Evolutionary conservation across 805 yeast species (phyloP).

Genomic region (Kuraishia piskuri): DNA sequence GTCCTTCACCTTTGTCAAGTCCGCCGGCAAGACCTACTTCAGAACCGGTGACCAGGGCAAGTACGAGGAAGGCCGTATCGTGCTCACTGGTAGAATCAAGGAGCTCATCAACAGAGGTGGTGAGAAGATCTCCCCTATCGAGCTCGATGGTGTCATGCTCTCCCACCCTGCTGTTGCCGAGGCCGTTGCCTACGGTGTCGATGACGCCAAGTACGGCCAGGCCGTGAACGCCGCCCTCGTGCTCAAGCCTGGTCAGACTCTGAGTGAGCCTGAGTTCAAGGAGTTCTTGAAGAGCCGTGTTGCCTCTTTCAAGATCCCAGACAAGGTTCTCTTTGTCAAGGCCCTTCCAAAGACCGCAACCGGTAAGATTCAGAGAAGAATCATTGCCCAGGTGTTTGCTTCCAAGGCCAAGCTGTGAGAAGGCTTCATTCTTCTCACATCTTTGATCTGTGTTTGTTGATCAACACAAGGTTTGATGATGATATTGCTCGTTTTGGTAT

Average conservation of each 20-base stretch:
- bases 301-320: slow-evolving; percentile 55
- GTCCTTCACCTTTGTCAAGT: slow-evolving; percentile 37
- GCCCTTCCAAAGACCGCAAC: slow-evolving; percentile 70
- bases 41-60: slow-evolving; percentile 76
- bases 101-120: slow-evolving; percentile 74
- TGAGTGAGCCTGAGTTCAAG: slow-evolving; percentile 35
- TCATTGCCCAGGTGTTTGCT: slow-evolving; percentile 45
- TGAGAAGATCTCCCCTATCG: slow-evolving; percentile 69
- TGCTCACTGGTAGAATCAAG: slow-evolving; percentile 62
- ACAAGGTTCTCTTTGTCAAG: slow-evolving; percentile 46
- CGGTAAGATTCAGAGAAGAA: slow-evolving; percentile 66
- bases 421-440: not conserved
- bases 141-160: slow-evolving; percentile 54
- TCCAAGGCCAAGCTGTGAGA: slow-evolving; percentile 24
- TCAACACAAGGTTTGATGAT: not conserved
- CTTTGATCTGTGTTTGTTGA: no score
- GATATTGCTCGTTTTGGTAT: not conserved
- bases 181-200: slow-evolving; percentile 64
- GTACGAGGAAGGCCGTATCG: slow-evolving; percentile 52
- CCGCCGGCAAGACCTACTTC: slow-evolving; percentile 43
- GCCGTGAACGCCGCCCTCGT: slow-evolving; percentile 66
- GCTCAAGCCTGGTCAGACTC: slow-evolving; percentile 28
- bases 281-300: slow-evolving; percentile 35
- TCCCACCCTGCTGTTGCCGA: slow-evolving; percentile 55
- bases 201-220: slow-evolving; percentile 63